Evolutionary conservation across 108 stramenopile species (phyloP), one percentile per base, ranked within the genome.

Genomic region (Cyclotella atomus): DNA sequence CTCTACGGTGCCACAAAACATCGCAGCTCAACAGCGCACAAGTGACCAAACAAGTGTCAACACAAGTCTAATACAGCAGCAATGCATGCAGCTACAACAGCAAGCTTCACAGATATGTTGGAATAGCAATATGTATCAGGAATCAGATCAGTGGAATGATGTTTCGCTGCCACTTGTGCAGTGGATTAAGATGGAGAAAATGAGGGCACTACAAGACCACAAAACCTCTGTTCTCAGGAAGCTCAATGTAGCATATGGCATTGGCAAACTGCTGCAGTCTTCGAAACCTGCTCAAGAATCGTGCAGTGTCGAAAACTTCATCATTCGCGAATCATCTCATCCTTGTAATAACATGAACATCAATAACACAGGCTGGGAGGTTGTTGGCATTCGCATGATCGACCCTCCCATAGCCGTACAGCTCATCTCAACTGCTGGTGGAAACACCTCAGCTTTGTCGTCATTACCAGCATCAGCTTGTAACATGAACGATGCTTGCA

Each of bases 161-260:
- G 8, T 5, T 6, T 29, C 24, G 17, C 2, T 28, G 24, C 54
- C 54, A 28, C 68, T 68, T 89, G 6, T 5, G 3, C 5, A 6
- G 54, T 55, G 54, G 54, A 28, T 55, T 29, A 17, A 55, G 23
- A 2, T 28, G 2, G 54, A 55, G 17, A 55, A 55, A 7, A 15
- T 29, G 20, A 52, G 66, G 53, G 50, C 50, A 53, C 33, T 47
- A 15, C 16, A 24, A 33, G 54, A 55, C 17, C 54, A 24, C 6
- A 28, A 55, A 55, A 5, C 25, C 27, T 55, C 54, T 55, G 24
- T 29, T 29, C 5, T 55, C 2, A 55, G 54, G 16, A 25, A 28
- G 8, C 54, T 55, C 54, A 55, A 6, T 24, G 54, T 55, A 5
- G 54, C 54, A 4, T 55, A 55, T 28, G 54, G 54, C 4, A 55